Evolutionary conservation across 2,329 filamentous ascomycete genomes (phyloP), one percentile per base, ranked within the genome.

Genomic region (Botrytis byssoidea): DNA sequence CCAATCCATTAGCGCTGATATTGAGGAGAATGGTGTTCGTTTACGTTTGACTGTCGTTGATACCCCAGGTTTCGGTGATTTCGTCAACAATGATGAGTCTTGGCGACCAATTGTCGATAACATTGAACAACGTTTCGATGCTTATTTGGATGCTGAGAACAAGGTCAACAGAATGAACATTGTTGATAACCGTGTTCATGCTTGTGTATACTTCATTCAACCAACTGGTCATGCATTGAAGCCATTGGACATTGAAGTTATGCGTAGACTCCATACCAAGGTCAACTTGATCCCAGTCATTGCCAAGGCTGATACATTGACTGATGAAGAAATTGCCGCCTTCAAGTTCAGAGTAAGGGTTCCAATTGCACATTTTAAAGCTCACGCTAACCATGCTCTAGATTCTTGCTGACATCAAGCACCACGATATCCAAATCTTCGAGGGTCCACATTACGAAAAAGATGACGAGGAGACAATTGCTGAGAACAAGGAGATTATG

Each of bases 101-200:
- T 99, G 96, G 96, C 91, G 96, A 82, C 96, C 96, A 73, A 99
- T 99, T 85, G 92, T 98, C 80, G 96, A 99, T 88, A 98, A 98
- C 88, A 98, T 99, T 81, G 96, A 99, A 88, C 94, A 97, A 88
- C 93, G 96, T 79, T 99, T 96, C 82, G 96, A 99, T 85, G 95
- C 96, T 71, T 99, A 98, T 85, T 89, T 99, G 74, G 96, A 99
- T 85, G 95, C 96, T 64, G 96, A 99, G 89, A 99, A 99, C 91
- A 99, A 98, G 90, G 94, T 99, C 83, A 99, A 99, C 88, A 94
- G 96, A 81, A 97, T 98, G 91, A 99, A 99, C 89, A 98, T 98
- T 84, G 92, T 99, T 76, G 96, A 99, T 86, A 99, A 98, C 89
- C 93, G 96, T 80, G 97, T 99, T 77, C 96, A 99, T 81, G 96